Evolutionary conservation across 352 stramenopile species (phyloP).

Genomic region (Paralagenidium karlingii): DNA sequence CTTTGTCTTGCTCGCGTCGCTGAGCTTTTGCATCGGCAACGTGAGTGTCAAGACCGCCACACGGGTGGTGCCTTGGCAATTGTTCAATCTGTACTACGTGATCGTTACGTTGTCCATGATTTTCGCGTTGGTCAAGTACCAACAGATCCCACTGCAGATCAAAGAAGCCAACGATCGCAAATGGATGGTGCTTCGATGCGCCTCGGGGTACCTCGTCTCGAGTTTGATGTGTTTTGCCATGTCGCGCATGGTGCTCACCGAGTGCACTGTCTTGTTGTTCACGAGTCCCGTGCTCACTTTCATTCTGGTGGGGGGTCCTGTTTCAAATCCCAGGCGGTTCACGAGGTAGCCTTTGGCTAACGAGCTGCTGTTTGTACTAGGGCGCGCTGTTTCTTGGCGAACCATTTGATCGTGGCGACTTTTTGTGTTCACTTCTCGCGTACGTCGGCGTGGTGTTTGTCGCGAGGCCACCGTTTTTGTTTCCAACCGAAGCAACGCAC

Average conservation of each 20-base stretch:
- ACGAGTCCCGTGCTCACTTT: slow-evolving; percentile 51
- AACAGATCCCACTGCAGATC: slow-evolving; percentile 15
- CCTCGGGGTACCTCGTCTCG: slow-evolving; percentile 42
- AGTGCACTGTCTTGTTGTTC: slow-evolving; percentile 53
- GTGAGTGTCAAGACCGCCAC: no score
- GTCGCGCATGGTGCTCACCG: slow-evolving; percentile 54
- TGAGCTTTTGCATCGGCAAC: slow-evolving; percentile 45
- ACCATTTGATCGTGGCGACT: slow-evolving; percentile 28
- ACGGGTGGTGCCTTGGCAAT: no score
- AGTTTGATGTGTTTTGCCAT: slow-evolving; percentile 57
- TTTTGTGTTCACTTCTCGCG: slow-evolving; percentile 24
- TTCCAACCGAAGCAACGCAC: slow-evolving; percentile 15
- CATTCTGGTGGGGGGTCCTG: slow-evolving; percentile 47
- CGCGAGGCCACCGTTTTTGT: slow-evolving; percentile 31
- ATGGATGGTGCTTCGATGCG: slow-evolving; percentile 23
- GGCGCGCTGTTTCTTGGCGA: slow-evolving; percentile 29
- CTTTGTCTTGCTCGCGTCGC: no score
- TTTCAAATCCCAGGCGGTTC: not conserved
- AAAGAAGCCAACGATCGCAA: slow-evolving; percentile 6
- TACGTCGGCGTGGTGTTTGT: slow-evolving; percentile 46
- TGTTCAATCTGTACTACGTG: no score
- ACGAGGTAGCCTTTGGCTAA: not conserved
- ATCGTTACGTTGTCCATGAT: no score
- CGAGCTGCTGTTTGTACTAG: slow-evolving; percentile 5
- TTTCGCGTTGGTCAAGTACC: slow-evolving; percentile 36